Conservation (phyloP, 345 rosid genomes). For the Crucihimalaya himalaica region DNA sequence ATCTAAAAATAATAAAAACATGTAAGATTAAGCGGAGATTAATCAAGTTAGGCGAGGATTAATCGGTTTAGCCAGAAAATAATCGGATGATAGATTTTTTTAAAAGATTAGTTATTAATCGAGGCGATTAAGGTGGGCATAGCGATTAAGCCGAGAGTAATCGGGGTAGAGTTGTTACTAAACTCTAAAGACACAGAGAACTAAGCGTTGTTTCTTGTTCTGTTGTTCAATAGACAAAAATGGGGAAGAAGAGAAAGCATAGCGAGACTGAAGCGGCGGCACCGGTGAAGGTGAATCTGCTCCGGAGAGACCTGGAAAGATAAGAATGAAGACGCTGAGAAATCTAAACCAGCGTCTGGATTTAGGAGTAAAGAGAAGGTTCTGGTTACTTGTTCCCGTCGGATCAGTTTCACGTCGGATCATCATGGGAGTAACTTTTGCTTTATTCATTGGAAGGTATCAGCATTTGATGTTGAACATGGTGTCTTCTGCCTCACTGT, state of each 20-base stretch:
- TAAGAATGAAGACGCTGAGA: conserved; percentile 42
- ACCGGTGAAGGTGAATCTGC: conserved; percentile 50
- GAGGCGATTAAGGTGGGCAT: too few species aligned
- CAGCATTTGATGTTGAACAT: conserved; percentile 96
- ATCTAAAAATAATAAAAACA: too few species aligned
- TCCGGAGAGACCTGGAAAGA: conserved; percentile 88
- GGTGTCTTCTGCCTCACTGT: conserved; percentile 90
- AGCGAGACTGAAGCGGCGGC: conserved; percentile 55
- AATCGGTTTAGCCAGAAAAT: too few species aligned
- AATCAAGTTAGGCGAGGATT: too few species aligned
- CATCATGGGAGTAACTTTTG: not conserved
- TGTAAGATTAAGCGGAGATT: too few species aligned
- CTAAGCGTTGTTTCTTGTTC: not conserved
- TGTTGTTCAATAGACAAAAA: conserved; percentile 4
- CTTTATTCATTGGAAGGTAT: conserved; percentile 49
- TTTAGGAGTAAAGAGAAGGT: conserved; percentile 98
- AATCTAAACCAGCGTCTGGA: conserved; percentile 17
- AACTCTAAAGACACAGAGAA: conserved; percentile 20
- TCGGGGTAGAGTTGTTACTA: too few species aligned
- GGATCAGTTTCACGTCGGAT: conserved; percentile 96
- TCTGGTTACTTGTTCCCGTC: conserved; percentile 90
- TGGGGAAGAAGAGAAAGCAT: conserved; percentile 88
- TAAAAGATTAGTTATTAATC: too few species aligned
- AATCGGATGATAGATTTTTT: too few species aligned
- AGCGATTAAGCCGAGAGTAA: too few species aligned